Evolutionary conservation across 2,329 filamentous ascomycete species (phyloP).

Genomic region (Pseudocercospora fijiensis): DNA sequence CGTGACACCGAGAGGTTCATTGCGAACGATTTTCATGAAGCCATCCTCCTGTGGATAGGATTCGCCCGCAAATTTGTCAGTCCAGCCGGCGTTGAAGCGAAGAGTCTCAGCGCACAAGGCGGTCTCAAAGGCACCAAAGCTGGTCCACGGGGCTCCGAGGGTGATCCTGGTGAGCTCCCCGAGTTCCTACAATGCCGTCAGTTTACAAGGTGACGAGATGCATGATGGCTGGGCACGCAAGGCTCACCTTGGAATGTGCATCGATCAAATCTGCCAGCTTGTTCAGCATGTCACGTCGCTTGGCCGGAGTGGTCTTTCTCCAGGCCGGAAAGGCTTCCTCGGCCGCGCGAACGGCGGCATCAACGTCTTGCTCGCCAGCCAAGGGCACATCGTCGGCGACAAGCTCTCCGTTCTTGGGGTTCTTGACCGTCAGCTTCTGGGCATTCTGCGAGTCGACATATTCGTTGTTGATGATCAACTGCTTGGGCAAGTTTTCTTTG

Average conservation of each 20-base stretch:
- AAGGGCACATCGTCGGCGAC: constrained; percentile 49
- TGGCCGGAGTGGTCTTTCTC: constrained; percentile 58
- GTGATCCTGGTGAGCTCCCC: constrained; percentile 49
- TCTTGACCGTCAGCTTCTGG: constrained; percentile 50
- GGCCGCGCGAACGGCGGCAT: constrained; percentile 58
- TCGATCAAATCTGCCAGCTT: constrained; percentile 57
- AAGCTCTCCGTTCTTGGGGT: constrained; percentile 51
- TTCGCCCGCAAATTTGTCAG: constrained; percentile 28
- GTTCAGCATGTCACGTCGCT: constrained; percentile 67
- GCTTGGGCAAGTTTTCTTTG: constrained; percentile 40
- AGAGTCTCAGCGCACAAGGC: constrained; percentile 43
- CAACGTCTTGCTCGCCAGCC: constrained; percentile 56
- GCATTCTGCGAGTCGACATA: constrained; percentile 31
- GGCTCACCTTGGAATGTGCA: constrained; percentile 31
- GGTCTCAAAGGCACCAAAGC: constrained; percentile 49
- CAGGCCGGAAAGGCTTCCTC: constrained; percentile 66
- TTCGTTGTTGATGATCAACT: constrained; percentile 41
- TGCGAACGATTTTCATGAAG: constrained; percentile 45
- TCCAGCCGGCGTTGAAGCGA: constrained; percentile 41
- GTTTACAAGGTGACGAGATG: background rate
- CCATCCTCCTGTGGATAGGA: constrained; percentile 28
- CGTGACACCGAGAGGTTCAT: constrained; percentile 35
- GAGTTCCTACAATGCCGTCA: constrained; percentile 51
- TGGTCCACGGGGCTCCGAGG: constrained; percentile 47
- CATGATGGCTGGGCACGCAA: background rate